phyloP scores from a whole-genome alignment of 345 rosid genomes.

The Hibiscus tridactylites region DNA sequence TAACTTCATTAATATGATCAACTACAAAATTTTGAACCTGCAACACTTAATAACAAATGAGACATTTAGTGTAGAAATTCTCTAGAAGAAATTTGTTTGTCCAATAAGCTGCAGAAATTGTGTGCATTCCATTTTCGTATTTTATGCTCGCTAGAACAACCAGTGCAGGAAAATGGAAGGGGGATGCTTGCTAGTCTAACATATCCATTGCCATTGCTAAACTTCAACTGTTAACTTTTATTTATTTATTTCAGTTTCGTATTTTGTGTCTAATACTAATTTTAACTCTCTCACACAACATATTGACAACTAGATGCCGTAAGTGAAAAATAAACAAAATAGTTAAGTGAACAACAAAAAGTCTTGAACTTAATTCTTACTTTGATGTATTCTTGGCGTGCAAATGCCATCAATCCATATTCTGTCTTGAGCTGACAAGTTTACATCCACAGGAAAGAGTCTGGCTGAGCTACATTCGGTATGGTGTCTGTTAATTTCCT shows the following conservation, averaged over 20 bases:
- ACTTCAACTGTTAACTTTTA: not conserved
- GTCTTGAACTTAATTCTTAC: conserved; percentile 17
- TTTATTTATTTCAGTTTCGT: not conserved
- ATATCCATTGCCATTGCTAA: not conserved
- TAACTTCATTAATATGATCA: conserved; percentile 1
- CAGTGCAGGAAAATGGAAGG: not conserved
- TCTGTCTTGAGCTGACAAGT: not conserved
- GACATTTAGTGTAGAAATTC: not conserved
- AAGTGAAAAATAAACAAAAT: not conserved
- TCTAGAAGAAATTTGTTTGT: not conserved
- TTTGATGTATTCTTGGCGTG: conserved; percentile 2
- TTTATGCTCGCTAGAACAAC: not conserved
- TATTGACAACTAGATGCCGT: not conserved
- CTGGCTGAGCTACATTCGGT: not conserved
- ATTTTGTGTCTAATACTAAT: not conserved
- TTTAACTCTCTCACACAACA: not conserved
- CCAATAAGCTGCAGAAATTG: not conserved
- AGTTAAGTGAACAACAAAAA: not conserved
- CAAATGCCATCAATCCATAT: conserved; percentile 8
- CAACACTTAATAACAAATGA: not conserved
- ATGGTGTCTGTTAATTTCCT: not conserved
- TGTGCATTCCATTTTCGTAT: not conserved
- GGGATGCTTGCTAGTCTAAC: not conserved
- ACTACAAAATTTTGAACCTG: not conserved
- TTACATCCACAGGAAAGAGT: not conserved